Percentiles rank a stretch among this genome's conserved stretches.
Conservation (phyloP, 805 yeast genomes). For the Suhomyces sp. region DNA sequence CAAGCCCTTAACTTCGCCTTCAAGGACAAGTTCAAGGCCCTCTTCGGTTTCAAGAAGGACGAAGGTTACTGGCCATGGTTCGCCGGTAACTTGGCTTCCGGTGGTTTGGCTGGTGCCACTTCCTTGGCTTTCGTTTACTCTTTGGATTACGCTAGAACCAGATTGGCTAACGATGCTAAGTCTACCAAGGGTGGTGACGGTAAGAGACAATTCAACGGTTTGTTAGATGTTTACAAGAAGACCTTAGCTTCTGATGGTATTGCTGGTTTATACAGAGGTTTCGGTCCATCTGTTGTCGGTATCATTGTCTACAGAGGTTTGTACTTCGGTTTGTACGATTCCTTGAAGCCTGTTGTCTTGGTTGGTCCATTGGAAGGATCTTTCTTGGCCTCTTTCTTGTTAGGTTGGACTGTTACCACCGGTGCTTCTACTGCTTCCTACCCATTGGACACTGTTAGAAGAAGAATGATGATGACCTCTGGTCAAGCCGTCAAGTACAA, state of each 20-base stretch:
- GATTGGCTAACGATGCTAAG: conserved; percentile 98
- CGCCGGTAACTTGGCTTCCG: conserved; percentile 97
- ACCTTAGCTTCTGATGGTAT: conserved; percentile 94
- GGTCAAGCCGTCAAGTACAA: conserved; percentile 97
- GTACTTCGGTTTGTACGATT: conserved; percentile 97
- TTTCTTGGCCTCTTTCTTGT: conserved; percentile 91
- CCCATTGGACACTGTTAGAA: conserved; percentile 98
- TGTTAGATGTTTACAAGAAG: conserved; percentile 93
- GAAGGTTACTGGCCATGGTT: conserved; percentile 93
- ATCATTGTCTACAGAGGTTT: conserved; percentile 98
- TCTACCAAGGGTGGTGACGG: conserved; percentile 73
- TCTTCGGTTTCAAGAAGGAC: conserved; percentile 96
- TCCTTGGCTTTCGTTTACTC: conserved; percentile 92
- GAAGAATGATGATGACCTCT: conserved; percentile 99
- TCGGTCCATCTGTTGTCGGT: conserved; percentile 97
- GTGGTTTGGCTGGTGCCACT: conserved; percentile 98
- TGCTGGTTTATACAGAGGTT: conserved; percentile 99
- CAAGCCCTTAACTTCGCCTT: conserved; percentile 98
- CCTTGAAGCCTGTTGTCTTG: conserved; percentile 90
- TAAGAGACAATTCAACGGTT: conserved; percentile 96
- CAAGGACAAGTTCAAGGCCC: conserved; percentile 93
- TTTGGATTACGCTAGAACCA: conserved; percentile 96
- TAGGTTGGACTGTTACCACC: conserved; percentile 98
- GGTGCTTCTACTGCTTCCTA: conserved; percentile 98
- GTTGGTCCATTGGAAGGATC: conserved; percentile 93